Evolutionary conservation across 495 filamentous ascomycete species (phyloP), one percentile per base, ranked within the genome.

Genomic region (Neurospora sp.): DNA sequence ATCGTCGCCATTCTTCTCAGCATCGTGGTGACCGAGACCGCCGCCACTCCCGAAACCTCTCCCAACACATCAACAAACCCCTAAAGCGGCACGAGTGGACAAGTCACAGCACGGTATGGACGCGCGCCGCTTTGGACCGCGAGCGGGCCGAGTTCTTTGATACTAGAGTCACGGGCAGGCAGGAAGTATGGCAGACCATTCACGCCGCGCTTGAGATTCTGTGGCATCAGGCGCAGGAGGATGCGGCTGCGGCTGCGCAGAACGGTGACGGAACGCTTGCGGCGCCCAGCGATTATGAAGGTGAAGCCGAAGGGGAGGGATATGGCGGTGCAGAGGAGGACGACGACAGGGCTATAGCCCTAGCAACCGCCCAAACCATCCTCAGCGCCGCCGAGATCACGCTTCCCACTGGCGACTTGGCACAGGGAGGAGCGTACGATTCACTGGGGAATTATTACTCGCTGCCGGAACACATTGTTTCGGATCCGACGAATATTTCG

Each of bases 101-200:
- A 13, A 82, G 85, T 71, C 78, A 79, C 15, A 80, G 82, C 74
- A 78, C 82, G 9, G 70, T 73, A 1, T 89, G 86, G 86, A 86
- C 86, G 0, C 82, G 81, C 0, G 69, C 77, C 17, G 76, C 83
- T 6, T 70, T 89, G 15, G 80, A 84, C 34, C 80, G 80, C 28
- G 85, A 89, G 74, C 81, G 87, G 42, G 79, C 81, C 34, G 92
- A 92, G 73, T 96, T 94, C 82, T 96, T 93, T 75, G 92, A 94
- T 71, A 98, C 94, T 4, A 84, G 92, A 39, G 92, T 96, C 4
- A 91, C 91, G 6, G 93, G 94, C 11, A 86, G 88, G 7, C 74
- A 86, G 17, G 93, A 97, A 76, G 85, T 94, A 48, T 98, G 94
- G 94, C 87, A 86, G 45, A 91, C 93, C 2, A 74, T 97, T 13